Percentiles rank a stretch among this genome's conserved stretches.
phyloP scores from a whole-genome alignment of 805 yeast genomes.

The Kockiozyma suomiensis region DNA sequence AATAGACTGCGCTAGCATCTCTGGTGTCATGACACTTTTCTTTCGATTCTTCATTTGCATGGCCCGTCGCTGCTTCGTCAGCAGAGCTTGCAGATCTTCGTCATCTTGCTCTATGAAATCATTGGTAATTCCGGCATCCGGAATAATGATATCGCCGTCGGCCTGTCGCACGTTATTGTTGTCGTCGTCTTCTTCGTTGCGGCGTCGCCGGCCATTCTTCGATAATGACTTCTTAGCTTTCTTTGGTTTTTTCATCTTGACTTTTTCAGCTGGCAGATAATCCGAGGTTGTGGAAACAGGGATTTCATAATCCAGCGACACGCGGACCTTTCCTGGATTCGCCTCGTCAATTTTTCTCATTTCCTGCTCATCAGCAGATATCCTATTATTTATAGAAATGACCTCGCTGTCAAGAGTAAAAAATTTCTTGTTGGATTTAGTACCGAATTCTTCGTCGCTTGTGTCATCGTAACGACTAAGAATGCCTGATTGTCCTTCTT shows the following conservation, averaged over 20 bases:
- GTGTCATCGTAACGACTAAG: constrained; percentile 30
- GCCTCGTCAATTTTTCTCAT: neutral
- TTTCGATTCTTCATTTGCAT: constrained; percentile 40
- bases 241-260: constrained; percentile 49
- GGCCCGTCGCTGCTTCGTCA: constrained; percentile 40
- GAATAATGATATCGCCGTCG: constrained; percentile 35
- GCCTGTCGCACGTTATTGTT: neutral
- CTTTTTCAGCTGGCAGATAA: constrained; percentile 40
- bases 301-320: constrained; percentile 36
- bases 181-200: constrained; percentile 42
- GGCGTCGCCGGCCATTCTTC: constrained; percentile 45
- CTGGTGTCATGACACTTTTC: constrained; percentile 32
- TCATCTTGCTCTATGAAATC: constrained; percentile 43
- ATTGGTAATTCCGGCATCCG: constrained; percentile 33
- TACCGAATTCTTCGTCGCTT: constrained; percentile 40
- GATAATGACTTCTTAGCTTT: constrained; percentile 45
- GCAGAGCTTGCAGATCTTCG: constrained; percentile 43
- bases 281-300: constrained; percentile 36
- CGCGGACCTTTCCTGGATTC: constrained; percentile 30
- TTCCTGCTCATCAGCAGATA: neutral
- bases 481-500: constrained; percentile 36
- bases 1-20: constrained; percentile 38
- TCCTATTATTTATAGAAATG: constrained; percentile 4
- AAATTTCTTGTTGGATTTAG: constrained; percentile 14
- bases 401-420: constrained; percentile 30